Base-by-base conservation (phyloP, 106 monocot genomes). In the Dendrobium nobile region DNA sequence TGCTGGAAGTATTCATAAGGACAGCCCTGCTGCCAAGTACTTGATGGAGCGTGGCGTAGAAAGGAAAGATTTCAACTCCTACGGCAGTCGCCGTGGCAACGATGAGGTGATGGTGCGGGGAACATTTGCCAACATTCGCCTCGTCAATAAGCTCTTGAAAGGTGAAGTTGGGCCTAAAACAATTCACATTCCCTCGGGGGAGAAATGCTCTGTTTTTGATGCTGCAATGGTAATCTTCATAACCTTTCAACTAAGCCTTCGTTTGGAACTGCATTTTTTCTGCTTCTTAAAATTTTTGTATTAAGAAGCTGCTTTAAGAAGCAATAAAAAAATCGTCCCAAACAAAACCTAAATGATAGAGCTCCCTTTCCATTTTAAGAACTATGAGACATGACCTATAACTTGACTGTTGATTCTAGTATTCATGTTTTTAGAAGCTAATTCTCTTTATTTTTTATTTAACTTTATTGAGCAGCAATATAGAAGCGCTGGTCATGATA, bases 51-150 rank as follows among this genome's bases (percentile, higher is more conserved):
- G 82, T 54, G 88, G 89, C 83, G 94, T 96, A 42, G 96, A 90
- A 0, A 90, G 91, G 76, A 96, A 90, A 45, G 88, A 96, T 73
- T 94, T 96, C 83, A 96, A 96, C 83, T 94, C 94, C 3, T 97
- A 97, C 83, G 94, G 96, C 9, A 97, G 96, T 68, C 88, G 94
- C 17, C 88, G 96, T 77, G 94, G 94, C 73, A 94, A 94, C 75
- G 89, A 94, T 75, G 96, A 97, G 86, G 80, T 97, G 58, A 94
- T 97, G 96, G 92, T 92, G 8, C 90, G 94, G 87, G 96, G 94
- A 68, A 93, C 94, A 67, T 97, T 97, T 85, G 96, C 96, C 4
- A 97, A 92, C 75, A 94, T 97, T 75, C 90, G 93, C 28, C 74
- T 97, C 78, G 92, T 97, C 73, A 94, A 94, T 54, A 97, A 92